Conservation (phyloP, 1,284 basidiomycete genomes). For the Ceratobasidium sp. region DNA sequence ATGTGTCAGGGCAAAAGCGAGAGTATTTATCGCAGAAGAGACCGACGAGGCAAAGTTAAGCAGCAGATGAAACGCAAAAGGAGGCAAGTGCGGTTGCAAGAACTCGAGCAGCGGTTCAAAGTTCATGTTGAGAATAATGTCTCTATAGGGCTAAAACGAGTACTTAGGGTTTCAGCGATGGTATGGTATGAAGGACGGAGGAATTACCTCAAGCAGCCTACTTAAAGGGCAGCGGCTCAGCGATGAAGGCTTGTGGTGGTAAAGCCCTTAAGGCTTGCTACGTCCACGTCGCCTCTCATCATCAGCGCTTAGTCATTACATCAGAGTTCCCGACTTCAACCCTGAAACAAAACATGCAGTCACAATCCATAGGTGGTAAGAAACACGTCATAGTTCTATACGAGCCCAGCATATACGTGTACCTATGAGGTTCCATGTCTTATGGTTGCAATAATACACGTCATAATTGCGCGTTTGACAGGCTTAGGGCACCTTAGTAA, state of each 20-base stretch:
- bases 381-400: too few relatives aligned
- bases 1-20: slow-evolving; percentile 28
- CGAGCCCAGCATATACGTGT: background rate
- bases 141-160: background rate
- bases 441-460: too few relatives aligned
- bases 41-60: slow-evolving; percentile 19
- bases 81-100: slow-evolving; percentile 35
- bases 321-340: background rate
- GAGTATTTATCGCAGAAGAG: slow-evolving; percentile 37
- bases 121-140: slow-evolving; percentile 21
- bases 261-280: background rate
- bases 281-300: slow-evolving; percentile 3
- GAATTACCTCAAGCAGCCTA: background rate
- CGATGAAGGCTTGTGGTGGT: background rate
- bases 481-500: too few relatives aligned
- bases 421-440: too few relatives aligned
- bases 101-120: slow-evolving; percentile 36
- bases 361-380: background rate
- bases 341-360: background rate
- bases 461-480: too few relatives aligned
- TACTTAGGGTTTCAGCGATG: background rate
- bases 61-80: slow-evolving; percentile 32
- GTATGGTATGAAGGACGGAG: background rate
- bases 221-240: background rate
- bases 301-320: slow-evolving; percentile 11